These are phyloP conservation scores for Barnettozyma pratensis DNA, from an alignment of 805 yeast species.

Conservation along the genomic window DNA sequence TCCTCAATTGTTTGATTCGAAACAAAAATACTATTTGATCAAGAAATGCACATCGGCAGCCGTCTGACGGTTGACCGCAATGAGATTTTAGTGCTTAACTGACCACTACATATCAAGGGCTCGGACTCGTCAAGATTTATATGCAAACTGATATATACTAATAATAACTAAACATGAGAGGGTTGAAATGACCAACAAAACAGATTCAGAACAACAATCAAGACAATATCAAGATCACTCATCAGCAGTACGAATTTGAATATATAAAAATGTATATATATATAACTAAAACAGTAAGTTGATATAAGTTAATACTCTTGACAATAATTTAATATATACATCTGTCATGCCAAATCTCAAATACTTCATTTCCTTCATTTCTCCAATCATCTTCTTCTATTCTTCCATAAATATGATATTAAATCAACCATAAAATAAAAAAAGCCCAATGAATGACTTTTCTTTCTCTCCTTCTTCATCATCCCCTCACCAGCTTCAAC, in stretches of 20 bases:
- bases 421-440: not conserved
- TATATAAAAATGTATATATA: not conserved
- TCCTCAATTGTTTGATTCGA: no score
- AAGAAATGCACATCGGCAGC: no score
- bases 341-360: conserved; percentile 9
- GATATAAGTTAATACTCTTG: conserved; percentile 1
- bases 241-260: no score
- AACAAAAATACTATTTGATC: no score
- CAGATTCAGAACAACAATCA: not conserved
- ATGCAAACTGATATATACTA: not conserved
- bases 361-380: conserved; percentile 3
- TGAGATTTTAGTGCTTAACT: no score
- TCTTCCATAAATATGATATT: conserved; percentile 6
- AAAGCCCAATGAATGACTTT: not conserved
- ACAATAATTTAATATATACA: conserved; percentile 9
- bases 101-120: no score
- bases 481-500: conserved; percentile 1
- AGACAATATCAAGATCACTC: not conserved
- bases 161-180: not conserved
- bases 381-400: not conserved
- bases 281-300: conserved; percentile 1
- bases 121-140: no score
- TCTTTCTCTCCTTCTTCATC: not conserved
- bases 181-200: not conserved
- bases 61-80: no score